Evolutionary conservation across 208 protist genomes (phyloP), one percentile per base, ranked within the genome.

Genomic region (Trypanosoma melophagium): DNA sequence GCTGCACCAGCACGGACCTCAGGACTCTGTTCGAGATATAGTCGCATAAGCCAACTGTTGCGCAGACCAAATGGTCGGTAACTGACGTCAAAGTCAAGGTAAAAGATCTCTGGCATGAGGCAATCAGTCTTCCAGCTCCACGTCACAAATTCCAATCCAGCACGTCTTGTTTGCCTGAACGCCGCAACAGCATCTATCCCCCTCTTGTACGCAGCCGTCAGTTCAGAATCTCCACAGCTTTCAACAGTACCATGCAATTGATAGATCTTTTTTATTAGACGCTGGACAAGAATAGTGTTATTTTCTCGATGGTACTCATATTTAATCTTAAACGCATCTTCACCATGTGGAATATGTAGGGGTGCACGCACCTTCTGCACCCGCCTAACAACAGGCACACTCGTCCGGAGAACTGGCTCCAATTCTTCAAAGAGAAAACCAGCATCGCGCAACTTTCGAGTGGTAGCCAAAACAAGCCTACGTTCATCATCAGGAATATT

Each of bases 71-170:
- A 59, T 49, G 60, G 38, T 50, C 87, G 76, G 66, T 71, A 86
- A 14, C 83, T 89, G n/a, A 95, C 52, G 57, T 95, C 90, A 60
- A 95, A 93, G 54, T 95, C 85, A 49, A 95, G 63, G 31, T 60
- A 65, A 73, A 87, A 93, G 25, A 95, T 79, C 38, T 92, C 85
- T 5, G 86, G 81, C 24, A 80, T 73, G 10, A 50, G 24, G 42
- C 13, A n/a, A 45, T 53, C 24, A 13, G n/a, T 2, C 21, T 56
- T 25, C 84, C 84, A 94, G 19, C 51, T 7, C 70, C 81, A 86
- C 8, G 38, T 25, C 9, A 86, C 55, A 1, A 54, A 66, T 2
- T 12, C 13, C 28, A 44, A 49, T 17, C 74, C 54, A 51, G 80
- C 69, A 7, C 64, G 52, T 4, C 41, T 28, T 8, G 4, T 47